phyloP scores from a whole-genome alignment of 164 flowering plant species.

The Berberis thunbergii region DNA sequence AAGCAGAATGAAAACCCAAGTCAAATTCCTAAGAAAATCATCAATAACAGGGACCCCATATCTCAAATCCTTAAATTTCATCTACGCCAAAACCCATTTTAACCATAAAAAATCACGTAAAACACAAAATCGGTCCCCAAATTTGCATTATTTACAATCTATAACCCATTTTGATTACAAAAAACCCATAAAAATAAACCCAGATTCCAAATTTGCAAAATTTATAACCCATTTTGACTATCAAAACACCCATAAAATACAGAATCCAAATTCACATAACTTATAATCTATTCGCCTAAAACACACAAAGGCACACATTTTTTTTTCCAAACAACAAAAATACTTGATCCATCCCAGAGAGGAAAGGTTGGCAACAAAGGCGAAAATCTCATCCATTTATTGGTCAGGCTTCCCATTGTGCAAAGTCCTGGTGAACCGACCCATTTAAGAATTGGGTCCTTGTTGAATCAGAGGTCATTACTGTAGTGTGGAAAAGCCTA shows the following conservation, averaged over 20 bases:
- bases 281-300: background rate
- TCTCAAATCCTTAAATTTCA: too few relatives aligned
- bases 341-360: conserved; percentile 86
- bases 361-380: conserved; percentile 95
- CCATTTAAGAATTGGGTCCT: conserved; percentile 72
- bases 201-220: background rate
- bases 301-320: too few relatives aligned
- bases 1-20: too few relatives aligned
- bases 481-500: conserved; percentile 89
- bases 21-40: too few relatives aligned
- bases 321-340: background rate
- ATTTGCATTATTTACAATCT: too few relatives aligned
- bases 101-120: too few relatives aligned
- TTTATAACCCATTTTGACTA: background rate
- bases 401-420: conserved; percentile 78
- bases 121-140: too few relatives aligned
- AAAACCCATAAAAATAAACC: background rate
- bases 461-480: conserved; percentile 77
- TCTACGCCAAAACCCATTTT: too few relatives aligned
- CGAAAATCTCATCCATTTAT: conserved; percentile 94
- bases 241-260: background rate
- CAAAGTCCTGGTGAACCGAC: conserved; percentile 89
- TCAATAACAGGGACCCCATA: too few relatives aligned
- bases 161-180: background rate
- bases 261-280: background rate